Conservation (phyloP, 148 eudicot genomes). For the Vaccinium darrowii region DNA sequence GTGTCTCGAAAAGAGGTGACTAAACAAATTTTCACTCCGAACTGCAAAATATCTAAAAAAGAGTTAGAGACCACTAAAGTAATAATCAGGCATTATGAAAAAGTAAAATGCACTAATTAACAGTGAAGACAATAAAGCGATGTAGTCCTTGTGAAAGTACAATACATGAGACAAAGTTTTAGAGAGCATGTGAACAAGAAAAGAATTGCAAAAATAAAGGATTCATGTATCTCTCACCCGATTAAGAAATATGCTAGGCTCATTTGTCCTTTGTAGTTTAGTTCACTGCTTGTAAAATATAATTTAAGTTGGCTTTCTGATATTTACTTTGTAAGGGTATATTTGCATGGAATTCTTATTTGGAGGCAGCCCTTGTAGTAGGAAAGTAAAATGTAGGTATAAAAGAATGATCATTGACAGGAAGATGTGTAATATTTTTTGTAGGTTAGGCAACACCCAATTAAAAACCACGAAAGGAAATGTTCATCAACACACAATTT, state of each 20-base stretch:
- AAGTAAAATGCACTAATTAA: not conserved
- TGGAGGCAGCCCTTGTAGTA: not conserved
- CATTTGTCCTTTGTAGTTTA: not conserved
- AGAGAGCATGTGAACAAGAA: not conserved
- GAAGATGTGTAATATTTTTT: not conserved
- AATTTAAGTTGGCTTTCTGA: not conserved
- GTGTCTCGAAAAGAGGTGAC: constrained; percentile 76
- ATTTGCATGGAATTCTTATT: not conserved
- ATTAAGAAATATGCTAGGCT: not conserved
- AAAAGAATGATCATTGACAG: not conserved
- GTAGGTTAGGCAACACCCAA: not conserved
- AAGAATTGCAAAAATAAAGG: not conserved
- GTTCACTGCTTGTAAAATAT: not conserved
- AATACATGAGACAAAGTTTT: not conserved
- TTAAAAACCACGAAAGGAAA: constrained; percentile 1
- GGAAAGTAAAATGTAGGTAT: not conserved
- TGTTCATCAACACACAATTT: not conserved
- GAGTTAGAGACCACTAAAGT: constrained; percentile 5
- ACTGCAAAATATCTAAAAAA: constrained; percentile 37
- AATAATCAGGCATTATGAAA: not conserved
- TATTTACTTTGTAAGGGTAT: not conserved
- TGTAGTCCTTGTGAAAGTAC: not conserved
- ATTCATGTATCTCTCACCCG: not conserved
- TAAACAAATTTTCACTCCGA: constrained; percentile 59
- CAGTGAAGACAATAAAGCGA: not conserved